phyloP scores from a whole-genome alignment of 495 filamentous ascomycete genomes.

The Chaetomium cochliodes region DNA sequence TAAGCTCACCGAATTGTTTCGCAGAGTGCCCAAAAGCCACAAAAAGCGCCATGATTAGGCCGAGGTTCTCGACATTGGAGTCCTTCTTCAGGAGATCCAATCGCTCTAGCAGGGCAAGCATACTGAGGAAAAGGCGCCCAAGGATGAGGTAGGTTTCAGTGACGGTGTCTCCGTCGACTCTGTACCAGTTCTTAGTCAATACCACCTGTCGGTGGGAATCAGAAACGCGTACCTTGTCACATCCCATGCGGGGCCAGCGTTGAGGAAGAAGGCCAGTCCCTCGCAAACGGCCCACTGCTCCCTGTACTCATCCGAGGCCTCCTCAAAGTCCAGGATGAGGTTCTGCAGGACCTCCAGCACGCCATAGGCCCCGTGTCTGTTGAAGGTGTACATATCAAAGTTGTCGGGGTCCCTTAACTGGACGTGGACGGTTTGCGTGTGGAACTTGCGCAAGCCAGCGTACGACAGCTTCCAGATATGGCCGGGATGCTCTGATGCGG shows the following conservation, averaged over 20 bases:
- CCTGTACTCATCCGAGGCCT: slow-evolving; percentile 33
- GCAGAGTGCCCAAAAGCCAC: slow-evolving; percentile 21
- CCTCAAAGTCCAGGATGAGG: slow-evolving; percentile 40
- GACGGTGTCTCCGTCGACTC: slow-evolving; percentile 31
- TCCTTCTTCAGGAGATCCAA: slow-evolving; percentile 30
- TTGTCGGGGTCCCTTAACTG: slow-evolving; percentile 36
- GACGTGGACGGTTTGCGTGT: slow-evolving; percentile 23
- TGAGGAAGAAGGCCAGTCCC: slow-evolving; percentile 27
- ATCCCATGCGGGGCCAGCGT: not conserved
- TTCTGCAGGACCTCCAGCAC: slow-evolving; percentile 40
- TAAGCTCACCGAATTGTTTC: slow-evolving; percentile 16
- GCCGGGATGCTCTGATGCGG: slow-evolving; percentile 39
- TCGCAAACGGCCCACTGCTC: slow-evolving; percentile 43
- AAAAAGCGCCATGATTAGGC: slow-evolving; percentile 39
- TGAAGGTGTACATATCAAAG: slow-evolving; percentile 43
- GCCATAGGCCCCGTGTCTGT: slow-evolving; percentile 39
- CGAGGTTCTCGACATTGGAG: slow-evolving; percentile 35
- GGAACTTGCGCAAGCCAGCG: slow-evolving; percentile 37
- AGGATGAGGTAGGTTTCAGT: slow-evolving; percentile 27
- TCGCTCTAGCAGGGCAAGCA: slow-evolving; percentile 38
- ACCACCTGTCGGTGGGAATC: slow-evolving; percentile 4
- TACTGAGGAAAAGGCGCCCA: slow-evolving; percentile 40
- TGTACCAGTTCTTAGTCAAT: slow-evolving; percentile 2
- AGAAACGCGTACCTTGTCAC: slow-evolving; percentile 17
- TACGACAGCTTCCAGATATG: slow-evolving; percentile 42